These are phyloP conservation scores for Mortierella alpina DNA, from an alignment of 192 early-diverging fungal species.

Conservation along the genomic window DNA sequence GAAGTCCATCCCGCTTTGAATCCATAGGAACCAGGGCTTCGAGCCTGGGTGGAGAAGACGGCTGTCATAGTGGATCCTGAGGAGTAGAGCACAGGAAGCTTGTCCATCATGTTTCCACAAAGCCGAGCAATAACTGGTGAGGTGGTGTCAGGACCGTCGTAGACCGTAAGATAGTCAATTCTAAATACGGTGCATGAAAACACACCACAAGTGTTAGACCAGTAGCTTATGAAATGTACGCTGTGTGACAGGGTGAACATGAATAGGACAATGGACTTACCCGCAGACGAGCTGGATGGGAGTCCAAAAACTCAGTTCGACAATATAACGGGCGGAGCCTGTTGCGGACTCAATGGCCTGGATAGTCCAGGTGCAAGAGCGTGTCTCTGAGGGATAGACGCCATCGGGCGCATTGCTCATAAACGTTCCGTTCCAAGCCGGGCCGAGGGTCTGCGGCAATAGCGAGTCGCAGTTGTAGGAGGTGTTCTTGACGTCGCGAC, in stretches of 20 bases:
- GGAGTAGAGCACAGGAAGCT: conserved; percentile 9
- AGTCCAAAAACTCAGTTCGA: conserved; percentile 22
- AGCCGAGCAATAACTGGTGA: conserved; percentile 39
- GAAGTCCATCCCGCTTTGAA: conserved; percentile 29
- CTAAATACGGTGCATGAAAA: conserved; percentile 6
- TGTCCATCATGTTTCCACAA: conserved; percentile 40
- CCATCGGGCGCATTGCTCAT: conserved; percentile 22
- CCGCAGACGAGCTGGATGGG: conserved; percentile 43
- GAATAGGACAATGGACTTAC: conserved; percentile 15
- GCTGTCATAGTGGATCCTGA: conserved; percentile 35
- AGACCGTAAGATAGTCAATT: conserved; percentile 39
- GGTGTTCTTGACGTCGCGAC: background rate
- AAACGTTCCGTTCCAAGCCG: conserved; percentile 20
- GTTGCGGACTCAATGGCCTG: background rate
- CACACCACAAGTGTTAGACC: background rate
- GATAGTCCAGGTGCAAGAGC: conserved; percentile 38
- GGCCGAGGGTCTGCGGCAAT: background rate
- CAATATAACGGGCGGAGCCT: conserved; percentile 5
- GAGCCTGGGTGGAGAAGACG: conserved; percentile 24
- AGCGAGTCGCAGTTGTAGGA: conserved; percentile 2
- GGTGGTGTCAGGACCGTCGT: conserved; percentile 36
- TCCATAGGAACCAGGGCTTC: conserved; percentile 10
- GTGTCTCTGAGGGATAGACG: conserved; percentile 8
- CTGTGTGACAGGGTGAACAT: background rate
- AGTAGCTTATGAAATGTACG: background rate